Evolutionary conservation across 1,139 yeast species (phyloP).

Genomic region (Pichia sp.): DNA sequence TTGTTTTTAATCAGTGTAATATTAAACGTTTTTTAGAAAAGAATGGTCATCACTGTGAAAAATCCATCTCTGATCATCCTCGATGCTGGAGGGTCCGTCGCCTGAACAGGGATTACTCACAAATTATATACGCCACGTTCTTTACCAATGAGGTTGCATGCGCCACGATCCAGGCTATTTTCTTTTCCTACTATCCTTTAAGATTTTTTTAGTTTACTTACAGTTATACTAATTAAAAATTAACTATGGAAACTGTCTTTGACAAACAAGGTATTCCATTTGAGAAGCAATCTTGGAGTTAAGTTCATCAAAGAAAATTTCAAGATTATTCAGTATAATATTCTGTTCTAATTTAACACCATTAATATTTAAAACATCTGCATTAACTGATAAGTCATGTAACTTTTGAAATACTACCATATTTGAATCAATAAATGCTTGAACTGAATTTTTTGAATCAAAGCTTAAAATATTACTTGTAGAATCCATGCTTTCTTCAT

Average conservation of each 20-base stretch:
- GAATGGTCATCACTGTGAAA: background rate
- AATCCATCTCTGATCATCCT: background rate
- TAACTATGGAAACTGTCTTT: background rate
- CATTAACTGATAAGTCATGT: background rate
- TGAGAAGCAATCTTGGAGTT: background rate
- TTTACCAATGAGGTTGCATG: background rate
- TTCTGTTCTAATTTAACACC: background rate
- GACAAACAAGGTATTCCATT: background rate
- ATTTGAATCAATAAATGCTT: constrained; percentile 5
- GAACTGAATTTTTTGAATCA: constrained; percentile 4
- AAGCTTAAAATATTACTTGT: background rate
- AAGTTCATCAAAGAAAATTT: background rate
- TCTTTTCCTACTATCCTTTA: background rate
- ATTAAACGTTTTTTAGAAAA: background rate
- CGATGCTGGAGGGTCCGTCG: background rate
- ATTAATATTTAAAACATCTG: background rate
- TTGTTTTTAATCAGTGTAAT: too few species aligned
- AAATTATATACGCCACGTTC: background rate
- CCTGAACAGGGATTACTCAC: background rate
- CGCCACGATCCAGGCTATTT: background rate
- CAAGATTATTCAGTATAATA: background rate
- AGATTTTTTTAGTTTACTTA: background rate
- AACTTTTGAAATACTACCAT: background rate
- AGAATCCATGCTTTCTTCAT: background rate
- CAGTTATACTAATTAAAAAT: background rate